Base-by-base conservation (phyloP, 768 basidiomycete genomes). In the Pisolithus sp. region DNA sequence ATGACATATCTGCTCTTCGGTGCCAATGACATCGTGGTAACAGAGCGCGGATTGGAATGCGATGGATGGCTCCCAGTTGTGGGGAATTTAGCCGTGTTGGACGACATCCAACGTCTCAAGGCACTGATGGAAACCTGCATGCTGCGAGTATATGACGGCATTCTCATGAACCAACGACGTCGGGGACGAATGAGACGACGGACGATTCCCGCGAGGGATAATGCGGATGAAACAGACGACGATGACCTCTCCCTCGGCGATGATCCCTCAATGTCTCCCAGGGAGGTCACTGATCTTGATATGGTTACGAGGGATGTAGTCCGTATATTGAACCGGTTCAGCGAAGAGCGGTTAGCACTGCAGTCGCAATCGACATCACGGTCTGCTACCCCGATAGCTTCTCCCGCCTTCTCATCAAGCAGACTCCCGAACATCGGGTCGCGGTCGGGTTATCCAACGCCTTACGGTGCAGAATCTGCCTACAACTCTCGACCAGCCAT, bases 1-100 rank as follows among this genome's bases (percentile, higher is more conserved):
- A 75, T 97, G 76, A 85, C 85, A 5, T 95, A 93, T 65, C 76
- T 95, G 66, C 75, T 97, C 10, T 95, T 97, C 59, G 94, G 93
- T 6, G 93, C 92, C 0, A 82, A 90, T 66, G 78, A 83, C 46
- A 76, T 93, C 28, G 70, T 80, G 53, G 81, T 87, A 39, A 80
- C 80, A 0, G 78, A 82, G 37, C 76, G 79, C 17, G 90, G 92
- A 6, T 66, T 97, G 46, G 84, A 86, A 61, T 93, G 91, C 61
- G 94, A 97, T 61, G 82, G 80, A 41, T 97, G 94, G 93, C 71
- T 97, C 10, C 90, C 93, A 20, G 77, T 94, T 43, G 76, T 85
- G 36, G 89, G 89, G 38, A 80, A 85, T 55, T 58, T 85, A 46
- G 76, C 85, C 59, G 79, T 81, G 2, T 68, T 96, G 59, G 90